Conservation (phyloP, 148 eudicot species). For the Camellia granthamiana region DNA sequence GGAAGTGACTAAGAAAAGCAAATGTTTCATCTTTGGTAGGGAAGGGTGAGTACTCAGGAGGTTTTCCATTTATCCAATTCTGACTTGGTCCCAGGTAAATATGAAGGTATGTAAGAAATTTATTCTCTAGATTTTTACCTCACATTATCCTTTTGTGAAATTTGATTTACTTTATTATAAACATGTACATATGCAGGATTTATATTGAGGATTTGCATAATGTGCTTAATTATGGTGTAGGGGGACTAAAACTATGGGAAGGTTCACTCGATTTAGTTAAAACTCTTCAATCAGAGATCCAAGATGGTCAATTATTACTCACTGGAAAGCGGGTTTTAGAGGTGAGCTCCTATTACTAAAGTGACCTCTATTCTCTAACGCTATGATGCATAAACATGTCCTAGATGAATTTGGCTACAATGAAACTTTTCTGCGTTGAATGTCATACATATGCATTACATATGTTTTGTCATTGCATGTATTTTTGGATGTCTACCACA, state of each 20-base stretch:
- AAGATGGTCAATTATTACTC: conserved; percentile 48
- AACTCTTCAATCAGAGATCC: conserved; percentile 62
- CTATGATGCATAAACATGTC: neutral
- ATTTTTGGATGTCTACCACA: neutral
- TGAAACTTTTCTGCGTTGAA: neutral
- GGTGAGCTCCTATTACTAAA: conserved; percentile 56
- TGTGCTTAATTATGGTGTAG: conserved; percentile 34
- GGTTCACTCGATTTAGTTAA: conserved; percentile 86
- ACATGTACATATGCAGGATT: too few species aligned
- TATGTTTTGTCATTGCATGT: neutral
- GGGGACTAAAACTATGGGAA: conserved; percentile 96
- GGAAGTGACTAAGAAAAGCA: neutral
- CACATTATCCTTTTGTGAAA: neutral
- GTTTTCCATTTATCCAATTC: conserved; percentile 83
- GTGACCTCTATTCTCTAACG: conserved; percentile 24
- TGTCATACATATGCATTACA: neutral
- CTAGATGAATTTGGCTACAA: neutral
- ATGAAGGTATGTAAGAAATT: conserved; percentile 68
- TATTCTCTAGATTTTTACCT: neutral
- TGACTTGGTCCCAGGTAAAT: conserved; percentile 93
- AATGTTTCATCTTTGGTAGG: conserved; percentile 43
- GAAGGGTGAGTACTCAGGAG: conserved; percentile 84
- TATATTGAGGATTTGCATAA: neutral
- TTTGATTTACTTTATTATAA: neutral
- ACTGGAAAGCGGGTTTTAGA: conserved; percentile 81